Evolutionary conservation across 2,329 filamentous ascomycete genomes (phyloP).

Genomic region (Sporothrix pallida): DNA sequence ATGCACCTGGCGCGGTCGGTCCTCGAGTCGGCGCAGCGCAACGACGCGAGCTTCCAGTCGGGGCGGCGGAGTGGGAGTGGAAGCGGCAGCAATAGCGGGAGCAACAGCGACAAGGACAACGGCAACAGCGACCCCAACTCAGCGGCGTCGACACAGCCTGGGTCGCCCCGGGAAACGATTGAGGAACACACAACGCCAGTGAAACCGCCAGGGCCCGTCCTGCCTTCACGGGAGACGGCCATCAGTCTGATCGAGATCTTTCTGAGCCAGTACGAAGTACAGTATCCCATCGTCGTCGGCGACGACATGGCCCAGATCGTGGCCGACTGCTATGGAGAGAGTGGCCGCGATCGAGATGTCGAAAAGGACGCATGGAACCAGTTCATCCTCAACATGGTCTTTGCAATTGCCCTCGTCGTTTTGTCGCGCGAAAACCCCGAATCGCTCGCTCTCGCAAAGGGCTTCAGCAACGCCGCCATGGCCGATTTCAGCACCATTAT

Average conservation of each 20-base stretch:
- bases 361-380: conserved; percentile 34
- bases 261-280: conserved; percentile 39
- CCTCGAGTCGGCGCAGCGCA: conserved; percentile 33
- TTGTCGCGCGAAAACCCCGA: conserved; percentile 39
- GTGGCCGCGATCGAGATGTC: background rate
- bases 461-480: conserved; percentile 37
- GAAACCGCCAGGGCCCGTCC: background rate
- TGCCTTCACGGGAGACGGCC: conserved; percentile 38
- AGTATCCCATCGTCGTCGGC: conserved; percentile 39
- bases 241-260: conserved; percentile 39
- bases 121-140: background rate
- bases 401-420: conserved; percentile 38
- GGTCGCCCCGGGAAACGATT: background rate
- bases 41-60: conserved; percentile 28
- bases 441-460: conserved; percentile 36
- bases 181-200: background rate
- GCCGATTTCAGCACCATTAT: conserved; percentile 38
- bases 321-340: conserved; percentile 24
- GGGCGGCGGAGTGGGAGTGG: conserved; percentile 2
- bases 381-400: conserved; percentile 40
- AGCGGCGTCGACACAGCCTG: conserved; percentile 14
- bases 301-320: conserved; percentile 35
- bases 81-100: background rate
- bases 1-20: conserved; percentile 36
- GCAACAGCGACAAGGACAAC: background rate